phyloP scores from a whole-genome alignment of 495 filamentous ascomycete genomes.

The Neurospora intermedia region DNA sequence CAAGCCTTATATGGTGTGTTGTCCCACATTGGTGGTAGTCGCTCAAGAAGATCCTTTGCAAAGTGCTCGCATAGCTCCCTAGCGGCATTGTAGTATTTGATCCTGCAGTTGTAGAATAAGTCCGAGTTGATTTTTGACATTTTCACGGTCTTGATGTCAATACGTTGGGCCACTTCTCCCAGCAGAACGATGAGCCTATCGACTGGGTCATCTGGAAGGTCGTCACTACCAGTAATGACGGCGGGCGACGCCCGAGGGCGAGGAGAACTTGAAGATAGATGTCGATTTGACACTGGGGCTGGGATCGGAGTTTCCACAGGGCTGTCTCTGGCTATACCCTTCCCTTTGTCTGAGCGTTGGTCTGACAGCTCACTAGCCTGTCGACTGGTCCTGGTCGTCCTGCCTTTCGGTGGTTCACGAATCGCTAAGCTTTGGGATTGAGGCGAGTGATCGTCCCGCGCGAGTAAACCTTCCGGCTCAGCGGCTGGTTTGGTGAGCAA shows the following conservation, averaged over 20 bases:
- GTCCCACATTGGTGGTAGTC: neutral
- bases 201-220: constrained; percentile 2
- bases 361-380: constrained; percentile 2
- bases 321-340: constrained; percentile 1
- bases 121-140: constrained; percentile 5
- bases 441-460: neutral
- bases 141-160: constrained; percentile 6
- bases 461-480: neutral
- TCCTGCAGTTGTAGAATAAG: constrained; percentile 25
- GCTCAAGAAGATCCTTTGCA: neutral
- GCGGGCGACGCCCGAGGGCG: neutral
- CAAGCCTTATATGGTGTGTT: neutral
- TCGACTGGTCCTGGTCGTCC: constrained; percentile 4
- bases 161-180: constrained; percentile 7
- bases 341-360: constrained; percentile 1
- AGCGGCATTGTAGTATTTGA: constrained; percentile 14
- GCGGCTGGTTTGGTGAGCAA: constrained; percentile 1
- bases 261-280: neutral
- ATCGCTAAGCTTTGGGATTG: neutral
- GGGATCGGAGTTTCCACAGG: neutral
- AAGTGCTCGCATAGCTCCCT: neutral
- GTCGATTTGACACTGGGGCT: neutral
- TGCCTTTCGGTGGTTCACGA: constrained; percentile 2
- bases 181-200: constrained; percentile 7
- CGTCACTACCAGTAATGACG: neutral